Base-by-base conservation (phyloP, 2,329 filamentous ascomycete genomes). In the Coniochaeta ligniaria region DNA sequence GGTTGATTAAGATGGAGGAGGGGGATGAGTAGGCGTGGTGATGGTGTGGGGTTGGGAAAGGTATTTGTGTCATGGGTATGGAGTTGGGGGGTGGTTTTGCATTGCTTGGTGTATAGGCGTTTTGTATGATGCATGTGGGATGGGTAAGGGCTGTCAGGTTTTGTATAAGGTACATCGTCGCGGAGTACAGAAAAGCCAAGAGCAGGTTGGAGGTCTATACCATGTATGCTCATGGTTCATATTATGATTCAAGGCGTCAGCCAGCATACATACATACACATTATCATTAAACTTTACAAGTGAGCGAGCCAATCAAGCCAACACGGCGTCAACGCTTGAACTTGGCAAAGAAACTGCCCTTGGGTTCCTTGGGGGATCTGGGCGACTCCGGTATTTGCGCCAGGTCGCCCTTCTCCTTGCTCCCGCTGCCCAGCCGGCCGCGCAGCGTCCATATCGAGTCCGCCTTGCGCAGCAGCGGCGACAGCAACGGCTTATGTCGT, bases 381-480 rank as follows among this genome's bases (percentile, higher is more conserved):
- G 59, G 60, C 52, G 62, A 66, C 61, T 56, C 52, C 26, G 60
- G 64, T 61, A 64, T 63, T 59, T 63, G 64, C 24, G 65, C 26
- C 63, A 65, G 22, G 17, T 22, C 26, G 59, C 24, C 38, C 36
- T 54, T 58, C n/a, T 58, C 59, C 31, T 24, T 26, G 24, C 56
- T 31, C 22, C 56, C 38, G n/a, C 56, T 72, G 17, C 73, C 74
- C 22, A 78, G 69, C 59, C 73, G 75, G 4, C 74, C 73, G 66
- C 74, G 76, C 59, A 85, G 67, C 17, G 74, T 75, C 78, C 81
- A 82, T 54, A 77, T 75, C 0, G 81, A 83, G 41, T 81, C 79
- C 43, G 73, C 73, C 65, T 76, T 81, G 54, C 73, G 70, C 58
- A 81, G 67, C 63, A 74, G 60, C 60, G 73, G 69, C 5, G 67